Base-by-base conservation (phyloP, 768 basidiomycete genomes). In the Pisolithus sp. region DNA sequence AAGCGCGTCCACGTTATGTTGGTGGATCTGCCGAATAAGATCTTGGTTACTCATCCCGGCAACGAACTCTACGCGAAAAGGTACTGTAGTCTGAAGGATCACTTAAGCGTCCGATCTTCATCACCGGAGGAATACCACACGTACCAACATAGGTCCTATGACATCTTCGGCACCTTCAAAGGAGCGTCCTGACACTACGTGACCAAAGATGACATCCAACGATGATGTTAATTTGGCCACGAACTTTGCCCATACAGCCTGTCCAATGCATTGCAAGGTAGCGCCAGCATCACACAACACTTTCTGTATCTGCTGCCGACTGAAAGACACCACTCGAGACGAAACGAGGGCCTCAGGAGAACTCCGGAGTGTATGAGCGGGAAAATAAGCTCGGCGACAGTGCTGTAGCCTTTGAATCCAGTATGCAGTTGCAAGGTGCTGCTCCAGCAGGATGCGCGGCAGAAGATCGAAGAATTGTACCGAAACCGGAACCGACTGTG, bases 141-240 rank as follows among this genome's bases (percentile, higher is more conserved):
- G 56, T 47, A 77, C 76, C 51, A 78, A 58, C 50, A 76, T 68
- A 5, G 76, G 76, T 4, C 76, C 76, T 47, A 77, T 68, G 2
- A 76, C 73, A 9, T 69, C 61, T 56, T 77, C 76, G 8, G 72
- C 68, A 34, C 66, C 68, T 20, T 68, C 67, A 15, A 72, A 62
- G 41, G 64, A 69, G 48, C 76, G 64, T 40, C 76, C 76, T 17
- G 76, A 76, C 5, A 77, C 64, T 17, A 74, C 71, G 44, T 75
- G 73, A 0, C 76, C 76, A 51, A 77, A 78, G 13, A 77, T 67
- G 21, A 75, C 60, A 53, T 78, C 76, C 6, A 49, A 39, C 20
- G 59, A 61, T 20, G 56, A 50, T 17, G 50, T 45, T 20, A 62
- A 30, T 1, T 51, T 53, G 20, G 65, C 60, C 8, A 71, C 46